phyloP scores from a whole-genome alignment of 768 basidiomycete species.

The Arthromyces matolae region DNA sequence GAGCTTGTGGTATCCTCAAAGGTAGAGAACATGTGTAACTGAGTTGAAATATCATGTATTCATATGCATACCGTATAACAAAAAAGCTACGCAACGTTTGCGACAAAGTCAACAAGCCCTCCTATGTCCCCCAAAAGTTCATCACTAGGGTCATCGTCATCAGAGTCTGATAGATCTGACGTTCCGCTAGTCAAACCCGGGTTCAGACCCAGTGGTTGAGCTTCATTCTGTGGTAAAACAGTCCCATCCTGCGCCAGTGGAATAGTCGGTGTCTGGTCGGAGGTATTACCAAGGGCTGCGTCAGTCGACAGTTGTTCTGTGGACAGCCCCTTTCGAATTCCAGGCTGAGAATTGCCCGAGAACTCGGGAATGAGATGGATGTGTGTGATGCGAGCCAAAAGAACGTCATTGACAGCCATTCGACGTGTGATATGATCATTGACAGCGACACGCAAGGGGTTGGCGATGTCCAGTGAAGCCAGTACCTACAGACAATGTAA shows the following conservation, averaged over 20 bases:
- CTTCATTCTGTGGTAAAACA: neutral
- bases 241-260: neutral
- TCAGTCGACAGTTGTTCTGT: neutral
- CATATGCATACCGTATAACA: no score
- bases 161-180: neutral
- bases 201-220: neutral
- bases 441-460: neutral
- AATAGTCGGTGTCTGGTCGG: neutral
- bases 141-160: neutral
- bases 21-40: no score
- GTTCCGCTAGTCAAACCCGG: neutral
- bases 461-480: neutral
- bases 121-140: neutral
- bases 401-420: neutral
- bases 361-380: neutral
- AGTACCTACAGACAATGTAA: neutral
- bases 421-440: neutral
- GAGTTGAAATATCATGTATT: no score
- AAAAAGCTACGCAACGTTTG: neutral
- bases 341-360: constrained; percentile 1
- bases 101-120: neutral
- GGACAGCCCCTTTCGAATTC: neutral
- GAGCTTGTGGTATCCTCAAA: no score
- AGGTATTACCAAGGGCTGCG: no score
- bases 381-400: neutral